A percentile compares a stretch with the other conserved stretches of the same genome.
These are phyloP conservation scores for Mortierella alpina DNA, from an alignment of 192 early-diverging fungal species.

Conservation along the genomic window DNA sequence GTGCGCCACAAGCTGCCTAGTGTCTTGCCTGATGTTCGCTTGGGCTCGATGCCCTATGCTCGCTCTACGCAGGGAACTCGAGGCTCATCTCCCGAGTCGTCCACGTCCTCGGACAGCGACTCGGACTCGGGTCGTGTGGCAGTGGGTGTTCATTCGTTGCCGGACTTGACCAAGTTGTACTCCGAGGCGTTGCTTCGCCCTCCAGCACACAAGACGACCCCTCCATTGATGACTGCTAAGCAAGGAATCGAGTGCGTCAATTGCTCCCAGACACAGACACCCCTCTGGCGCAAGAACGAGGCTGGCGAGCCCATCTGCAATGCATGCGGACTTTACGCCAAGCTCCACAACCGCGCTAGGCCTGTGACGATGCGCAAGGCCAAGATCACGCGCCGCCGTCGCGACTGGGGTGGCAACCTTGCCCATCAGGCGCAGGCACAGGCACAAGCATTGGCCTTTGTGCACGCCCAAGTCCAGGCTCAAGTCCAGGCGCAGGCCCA, in stretches of 20 bases:
- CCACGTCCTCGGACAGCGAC: constrained; percentile 34
- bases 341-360: constrained; percentile 88
- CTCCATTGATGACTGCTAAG: constrained; percentile 50
- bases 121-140: constrained; percentile 19
- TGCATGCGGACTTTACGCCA: constrained; percentile 89
- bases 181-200: constrained; percentile 32
- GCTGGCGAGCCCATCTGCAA: constrained; percentile 83
- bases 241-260: constrained; percentile 68
- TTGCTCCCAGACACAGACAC: constrained; percentile 79
- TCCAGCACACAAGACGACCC: constrained; percentile 24
- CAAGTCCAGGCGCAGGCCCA: constrained; percentile 32
- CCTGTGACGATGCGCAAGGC: constrained; percentile 85
- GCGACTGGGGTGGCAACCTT: constrained; percentile 61
- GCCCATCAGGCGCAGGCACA: constrained; percentile 52
- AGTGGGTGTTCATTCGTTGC: constrained; percentile 21
- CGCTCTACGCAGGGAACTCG: constrained; percentile 12
- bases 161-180: constrained; percentile 52
- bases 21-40: constrained; percentile 29
- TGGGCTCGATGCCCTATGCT: constrained; percentile 33
- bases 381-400: constrained; percentile 70
- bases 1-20: constrained; percentile 61
- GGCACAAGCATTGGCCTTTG: constrained; percentile 39
- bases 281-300: constrained; percentile 83
- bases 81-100: constrained; percentile 16
- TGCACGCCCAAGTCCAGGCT: constrained; percentile 44